Percentiles rank a stretch among this genome's conserved stretches.
These are phyloP conservation scores for Quercus phellos DNA, from an alignment of 331 rosid genomes.

Conservation along the genomic window DNA sequence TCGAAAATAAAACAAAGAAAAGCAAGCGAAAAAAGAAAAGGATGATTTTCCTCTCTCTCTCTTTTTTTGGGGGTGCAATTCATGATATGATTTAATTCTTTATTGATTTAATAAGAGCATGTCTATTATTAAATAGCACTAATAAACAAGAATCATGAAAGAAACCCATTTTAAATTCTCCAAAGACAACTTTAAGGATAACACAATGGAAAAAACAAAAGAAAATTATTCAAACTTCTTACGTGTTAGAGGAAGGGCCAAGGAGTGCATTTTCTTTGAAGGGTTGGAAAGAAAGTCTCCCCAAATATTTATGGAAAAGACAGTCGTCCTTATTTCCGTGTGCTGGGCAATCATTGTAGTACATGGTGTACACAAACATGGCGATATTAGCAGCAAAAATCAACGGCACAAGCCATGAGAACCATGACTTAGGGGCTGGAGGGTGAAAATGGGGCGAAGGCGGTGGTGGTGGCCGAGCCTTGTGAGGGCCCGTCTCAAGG, in stretches of 20 bases:
- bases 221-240: neutral
- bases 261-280: constrained; percentile 62
- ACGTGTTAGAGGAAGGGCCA: constrained; percentile 66
- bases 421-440: constrained; percentile 45
- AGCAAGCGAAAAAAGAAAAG: no score
- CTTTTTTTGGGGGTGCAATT: no score
- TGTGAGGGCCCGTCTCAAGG: constrained; percentile 19
- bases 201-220: neutral
- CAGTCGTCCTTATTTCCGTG: constrained; percentile 21
- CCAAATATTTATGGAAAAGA: constrained; percentile 30
- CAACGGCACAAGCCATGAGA: constrained; percentile 69
- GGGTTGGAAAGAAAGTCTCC: constrained; percentile 78
- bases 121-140: no score
- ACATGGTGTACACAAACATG: constrained; percentile 56
- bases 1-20: no score
- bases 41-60: no score
- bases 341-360: constrained; percentile 61
- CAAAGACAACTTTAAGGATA: neutral
- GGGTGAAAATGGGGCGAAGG: constrained; percentile 38
- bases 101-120: no score
- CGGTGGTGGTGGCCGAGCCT: constrained; percentile 20
- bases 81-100: no score
- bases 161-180: neutral
- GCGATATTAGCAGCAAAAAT: constrained; percentile 39
- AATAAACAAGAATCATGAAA: neutral